phyloP scores from a whole-genome alignment of 371 early-diverging fungal genomes.

The Rhizomucor pusillus region DNA sequence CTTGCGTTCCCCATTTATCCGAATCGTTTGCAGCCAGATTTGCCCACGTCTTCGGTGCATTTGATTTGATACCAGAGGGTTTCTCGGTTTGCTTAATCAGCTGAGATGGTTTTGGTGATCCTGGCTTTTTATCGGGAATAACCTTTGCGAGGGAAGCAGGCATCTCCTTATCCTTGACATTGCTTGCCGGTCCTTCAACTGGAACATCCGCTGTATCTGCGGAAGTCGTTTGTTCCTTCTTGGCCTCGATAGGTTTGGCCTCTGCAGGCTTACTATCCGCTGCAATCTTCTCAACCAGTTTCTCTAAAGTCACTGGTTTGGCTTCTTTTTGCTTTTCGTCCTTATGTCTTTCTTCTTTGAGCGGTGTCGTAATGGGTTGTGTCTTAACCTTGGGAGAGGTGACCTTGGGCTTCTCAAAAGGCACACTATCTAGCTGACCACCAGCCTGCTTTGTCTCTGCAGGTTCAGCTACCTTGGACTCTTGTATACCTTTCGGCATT shows the following conservation, averaged over 20 bases:
- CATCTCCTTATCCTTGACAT: neutral
- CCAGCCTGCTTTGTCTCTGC: constrained; percentile 2
- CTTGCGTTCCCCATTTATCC: constrained; percentile 36
- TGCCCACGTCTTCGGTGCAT: constrained; percentile 47
- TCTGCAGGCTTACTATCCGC: neutral
- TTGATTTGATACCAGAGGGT: constrained; percentile 6
- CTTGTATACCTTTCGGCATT: constrained; percentile 9
- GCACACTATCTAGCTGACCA: neutral
- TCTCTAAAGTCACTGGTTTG: neutral
- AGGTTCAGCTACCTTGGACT: constrained; percentile 1
- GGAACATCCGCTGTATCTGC: neutral
- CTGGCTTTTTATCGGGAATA: constrained; percentile 13
- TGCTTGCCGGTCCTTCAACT: neutral
- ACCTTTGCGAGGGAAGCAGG: constrained; percentile 13
- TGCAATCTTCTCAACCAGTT: neutral
- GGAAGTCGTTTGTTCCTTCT: neutral
- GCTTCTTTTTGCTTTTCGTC: neutral
- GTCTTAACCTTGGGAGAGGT: neutral
- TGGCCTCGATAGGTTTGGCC: neutral
- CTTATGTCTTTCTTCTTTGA: neutral
- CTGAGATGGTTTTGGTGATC: neutral
- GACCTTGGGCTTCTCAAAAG: too few relatives aligned
- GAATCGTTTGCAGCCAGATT: constrained; percentile 39
- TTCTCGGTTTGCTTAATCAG: constrained; percentile 24
- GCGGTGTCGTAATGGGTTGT: neutral